Evolutionary conservation across 306 rosid genomes (phyloP).

Genomic region (Lupinus albus): DNA sequence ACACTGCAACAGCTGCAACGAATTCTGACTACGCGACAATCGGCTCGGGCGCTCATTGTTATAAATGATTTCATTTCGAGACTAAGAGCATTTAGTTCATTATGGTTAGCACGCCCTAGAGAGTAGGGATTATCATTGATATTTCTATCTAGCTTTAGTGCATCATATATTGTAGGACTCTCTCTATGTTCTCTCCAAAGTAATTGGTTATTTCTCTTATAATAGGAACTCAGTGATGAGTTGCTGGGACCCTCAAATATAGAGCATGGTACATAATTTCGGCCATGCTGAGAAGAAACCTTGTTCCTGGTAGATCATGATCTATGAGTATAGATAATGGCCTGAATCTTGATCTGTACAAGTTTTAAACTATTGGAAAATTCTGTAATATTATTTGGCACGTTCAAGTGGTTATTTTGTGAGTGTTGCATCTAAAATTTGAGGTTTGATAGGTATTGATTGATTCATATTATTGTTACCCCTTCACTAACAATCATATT

Average conservation of each 20-base stretch:
- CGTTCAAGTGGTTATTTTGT: slow-evolving; percentile 13
- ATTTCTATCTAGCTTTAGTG: slow-evolving; percentile 12
- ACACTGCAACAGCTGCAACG: slow-evolving; percentile 76
- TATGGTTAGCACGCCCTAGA: slow-evolving; percentile 88
- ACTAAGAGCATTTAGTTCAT: slow-evolving; percentile 76
- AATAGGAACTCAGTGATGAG: slow-evolving; percentile 35
- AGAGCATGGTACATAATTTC: slow-evolving; percentile 1
- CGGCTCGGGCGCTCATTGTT: slow-evolving; percentile 72
- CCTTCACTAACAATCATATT: slow-evolving; percentile 1
- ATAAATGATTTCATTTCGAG: slow-evolving; percentile 72
- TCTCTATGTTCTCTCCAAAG: slow-evolving; percentile 20
- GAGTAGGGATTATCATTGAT: slow-evolving; percentile 42
- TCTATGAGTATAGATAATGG: slow-evolving; percentile 33
- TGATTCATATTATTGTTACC: slow-evolving; percentile 17
- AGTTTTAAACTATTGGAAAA: slow-evolving; percentile 26
- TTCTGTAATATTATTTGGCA: slow-evolving; percentile 31
- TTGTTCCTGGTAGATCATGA: slow-evolving; percentile 24
- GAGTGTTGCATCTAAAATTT: slow-evolving; percentile 8
- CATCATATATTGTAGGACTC: slow-evolving; percentile 3
- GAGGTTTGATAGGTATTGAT: neutral
- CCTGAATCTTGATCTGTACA: slow-evolving; percentile 17
- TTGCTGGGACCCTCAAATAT: slow-evolving; percentile 21
- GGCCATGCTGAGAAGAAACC: slow-evolving; percentile 23
- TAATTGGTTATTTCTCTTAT: slow-evolving; percentile 33
- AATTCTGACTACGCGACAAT: slow-evolving; percentile 72